phyloP scores from a whole-genome alignment of 2,329 filamentous ascomycete genomes.

The Botryotinia calthae region DNA sequence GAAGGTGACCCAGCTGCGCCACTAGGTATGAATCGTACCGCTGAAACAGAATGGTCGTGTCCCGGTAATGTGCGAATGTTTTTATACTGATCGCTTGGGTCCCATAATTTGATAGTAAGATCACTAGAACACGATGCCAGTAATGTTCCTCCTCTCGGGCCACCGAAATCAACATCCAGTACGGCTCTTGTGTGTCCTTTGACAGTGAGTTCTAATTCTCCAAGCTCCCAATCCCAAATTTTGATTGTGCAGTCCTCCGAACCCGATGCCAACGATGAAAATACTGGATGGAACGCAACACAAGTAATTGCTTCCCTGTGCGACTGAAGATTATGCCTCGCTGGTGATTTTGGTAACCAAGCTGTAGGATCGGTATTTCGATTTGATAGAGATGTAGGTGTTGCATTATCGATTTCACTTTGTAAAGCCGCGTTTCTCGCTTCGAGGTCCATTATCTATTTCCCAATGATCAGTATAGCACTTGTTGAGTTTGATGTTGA shows the following conservation, averaged over 20 bases:
- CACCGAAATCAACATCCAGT: constrained; percentile 85
- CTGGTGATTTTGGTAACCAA: constrained; percentile 83
- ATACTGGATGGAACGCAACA: constrained; percentile 88
- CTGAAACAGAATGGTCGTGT: constrained; percentile 88
- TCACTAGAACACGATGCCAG: constrained; percentile 72
- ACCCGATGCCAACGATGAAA: constrained; percentile 84
- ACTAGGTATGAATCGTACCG: constrained; percentile 83
- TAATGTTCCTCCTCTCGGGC: constrained; percentile 74
- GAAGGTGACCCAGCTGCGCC: constrained; percentile 73
- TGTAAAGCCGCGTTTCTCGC: constrained; percentile 70
- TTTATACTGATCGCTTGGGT: constrained; percentile 88
- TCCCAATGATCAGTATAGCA: constrained; percentile 16
- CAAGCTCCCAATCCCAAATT: constrained; percentile 95
- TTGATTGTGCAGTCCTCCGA: constrained; percentile 94
- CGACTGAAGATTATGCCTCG: constrained; percentile 78
- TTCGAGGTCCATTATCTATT: constrained; percentile 89
- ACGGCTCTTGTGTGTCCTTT: constrained; percentile 92
- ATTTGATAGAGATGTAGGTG: constrained; percentile 69
- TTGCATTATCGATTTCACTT: constrained; percentile 79
- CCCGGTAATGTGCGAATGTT: constrained; percentile 89
- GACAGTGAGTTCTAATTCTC: constrained; percentile 83
- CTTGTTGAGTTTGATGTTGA: constrained; percentile 13
- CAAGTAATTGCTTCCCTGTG: constrained; percentile 80
- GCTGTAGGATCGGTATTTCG: constrained; percentile 79
- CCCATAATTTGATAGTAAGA: constrained; percentile 92